phyloP scores from a whole-genome alignment of 257 asterid species.

The Anisodus tanguticus region DNA sequence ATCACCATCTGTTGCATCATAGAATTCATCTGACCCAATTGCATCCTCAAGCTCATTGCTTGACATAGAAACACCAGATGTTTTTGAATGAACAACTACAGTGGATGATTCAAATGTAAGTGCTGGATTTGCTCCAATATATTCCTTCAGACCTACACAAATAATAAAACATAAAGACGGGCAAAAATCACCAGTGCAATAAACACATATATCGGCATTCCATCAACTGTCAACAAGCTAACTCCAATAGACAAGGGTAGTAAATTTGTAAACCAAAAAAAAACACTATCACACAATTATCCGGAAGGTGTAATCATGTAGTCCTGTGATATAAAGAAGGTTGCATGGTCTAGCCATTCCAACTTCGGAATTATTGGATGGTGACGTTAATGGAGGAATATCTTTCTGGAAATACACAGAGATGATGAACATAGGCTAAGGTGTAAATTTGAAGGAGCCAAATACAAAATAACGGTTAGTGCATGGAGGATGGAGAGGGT shows the following conservation, averaged over 20 bases:
- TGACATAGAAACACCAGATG: conserved; percentile 57
- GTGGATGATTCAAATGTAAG: conserved; percentile 50
- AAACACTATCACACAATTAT: background rate
- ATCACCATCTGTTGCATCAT: conserved; percentile 77
- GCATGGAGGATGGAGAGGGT: conserved; percentile 15
- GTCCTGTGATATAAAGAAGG: conserved; percentile 1
- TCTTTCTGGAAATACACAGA: background rate
- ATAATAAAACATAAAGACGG: conserved; percentile 30
- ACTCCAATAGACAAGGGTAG: background rate
- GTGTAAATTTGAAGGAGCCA: conserved; percentile 10
- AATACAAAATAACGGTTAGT: conserved; percentile 22
- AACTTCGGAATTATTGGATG: conserved; percentile 8
- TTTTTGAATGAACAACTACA: conserved; percentile 58
- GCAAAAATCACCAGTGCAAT: conserved; percentile 11
- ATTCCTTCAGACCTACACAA: conserved; percentile 86
- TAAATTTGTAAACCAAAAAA: background rate
- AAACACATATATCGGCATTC: background rate
- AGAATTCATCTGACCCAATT: conserved; percentile 78
- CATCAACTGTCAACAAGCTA: conserved; percentile 5
- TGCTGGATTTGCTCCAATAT: conserved; percentile 88
- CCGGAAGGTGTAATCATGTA: background rate
- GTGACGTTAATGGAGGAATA: background rate
- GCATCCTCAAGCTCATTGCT: conserved; percentile 68
- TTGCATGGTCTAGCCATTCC: background rate
- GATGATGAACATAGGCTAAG: background rate